phyloP scores from a whole-genome alignment of 306 rosid species.

The Arachis hypogaea region DNA sequence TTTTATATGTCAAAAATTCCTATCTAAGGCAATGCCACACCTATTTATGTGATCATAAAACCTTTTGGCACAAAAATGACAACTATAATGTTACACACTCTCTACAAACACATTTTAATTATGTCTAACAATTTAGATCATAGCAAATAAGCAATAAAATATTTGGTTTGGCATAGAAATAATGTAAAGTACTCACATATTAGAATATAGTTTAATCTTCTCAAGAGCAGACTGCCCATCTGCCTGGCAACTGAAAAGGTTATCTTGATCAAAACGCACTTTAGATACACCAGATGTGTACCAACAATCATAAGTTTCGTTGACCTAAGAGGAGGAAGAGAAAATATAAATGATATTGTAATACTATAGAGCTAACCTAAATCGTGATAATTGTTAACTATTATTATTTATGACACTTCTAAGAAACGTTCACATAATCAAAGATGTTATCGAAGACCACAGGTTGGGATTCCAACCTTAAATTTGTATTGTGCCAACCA shows the following conservation, averaged over 20 bases:
- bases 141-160: conserved; percentile 31
- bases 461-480: conserved; percentile 60
- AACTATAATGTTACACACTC: background rate
- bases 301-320: conserved; percentile 87
- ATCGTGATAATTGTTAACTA: conserved; percentile 1
- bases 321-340: conserved; percentile 59
- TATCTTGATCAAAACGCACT: conserved; percentile 73
- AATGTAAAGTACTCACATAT: conserved; percentile 63
- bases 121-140: conserved; percentile 23
- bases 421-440: conserved; percentile 9
- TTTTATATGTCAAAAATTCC: background rate
- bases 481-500: conserved; percentile 90
- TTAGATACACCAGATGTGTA: conserved; percentile 78
- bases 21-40: background rate
- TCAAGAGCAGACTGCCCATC: conserved; percentile 68
- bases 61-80: conserved; percentile 6
- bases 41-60: conserved; percentile 5
- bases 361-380: conserved; percentile 5
- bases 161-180: conserved; percentile 8
- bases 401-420: conserved; percentile 12
- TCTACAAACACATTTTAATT: conserved; percentile 17
- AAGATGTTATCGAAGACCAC: conserved; percentile 28
- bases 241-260: conserved; percentile 76
- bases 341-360: conserved; percentile 32
- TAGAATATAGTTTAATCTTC: conserved; percentile 64